Base-by-base conservation (phyloP, 208 protist species). In the Angomonas ambiguus region DNA sequence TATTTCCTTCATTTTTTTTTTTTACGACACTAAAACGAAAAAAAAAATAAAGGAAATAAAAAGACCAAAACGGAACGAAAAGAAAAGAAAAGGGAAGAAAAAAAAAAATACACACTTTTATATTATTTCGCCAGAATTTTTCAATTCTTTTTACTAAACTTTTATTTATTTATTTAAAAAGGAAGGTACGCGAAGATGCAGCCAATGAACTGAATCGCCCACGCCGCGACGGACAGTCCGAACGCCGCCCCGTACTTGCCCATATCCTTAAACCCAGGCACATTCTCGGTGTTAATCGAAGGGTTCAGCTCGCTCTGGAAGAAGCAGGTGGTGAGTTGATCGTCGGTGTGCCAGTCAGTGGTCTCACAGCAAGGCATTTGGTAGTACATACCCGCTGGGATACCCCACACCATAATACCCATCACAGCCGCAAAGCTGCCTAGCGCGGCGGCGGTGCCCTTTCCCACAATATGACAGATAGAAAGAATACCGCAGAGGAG, bases 321-420 rank as follows among this genome's bases (percentile, higher is more conserved):
- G 32, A 62, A 51, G 79, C 75, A 76, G 32, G 61, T 31, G 20
- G 49, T 62, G 27, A 22, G 32, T 65, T 66, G 64, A 10, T 27
- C 11, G 3, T 38, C 22, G 1, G 38, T 69, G 68, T 71, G 58
- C 71, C 74, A 77, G 67, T 67, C 25, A 5, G 41, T 49, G 8
- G 66, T 78, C 53, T 72, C 45, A 62, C 84, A 76, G 78, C 79
- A 87, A 31, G 70, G 63, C 41, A 70, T 73, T 66, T 79, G 66
- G 62, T 75, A 56, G 67, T 73, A 74, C 80, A 87, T 82, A 28
- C 65, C 76, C 0, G 79, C 76, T 22, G 74, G 38, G 20, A 79
- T 61, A 48, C 75, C 70, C 74, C 74, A 87, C 34, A 75, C 76
- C 35, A 85, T 83, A 56, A 85, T 1, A 58, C 58, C 53, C 11